These are phyloP conservation scores for Funneliformis caledonium DNA, from an alignment of 371 early-diverging fungal genomes.

Conservation along the genomic window DNA sequence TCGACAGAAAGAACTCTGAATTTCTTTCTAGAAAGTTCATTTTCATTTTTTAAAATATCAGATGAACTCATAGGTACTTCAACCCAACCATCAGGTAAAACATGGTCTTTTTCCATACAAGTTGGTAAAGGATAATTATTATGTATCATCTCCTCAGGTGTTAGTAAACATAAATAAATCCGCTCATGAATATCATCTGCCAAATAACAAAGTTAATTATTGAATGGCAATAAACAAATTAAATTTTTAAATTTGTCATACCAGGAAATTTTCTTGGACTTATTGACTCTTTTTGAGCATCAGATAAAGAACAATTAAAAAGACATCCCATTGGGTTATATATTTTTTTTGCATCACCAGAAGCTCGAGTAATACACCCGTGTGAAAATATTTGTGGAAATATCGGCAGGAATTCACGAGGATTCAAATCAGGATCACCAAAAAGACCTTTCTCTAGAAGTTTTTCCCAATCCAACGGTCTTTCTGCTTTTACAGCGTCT, in stretches of 20 bases:
- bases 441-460: neutral
- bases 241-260: neutral
- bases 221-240: neutral
- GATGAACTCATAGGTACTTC: conserved; percentile 50
- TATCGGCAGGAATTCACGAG: neutral
- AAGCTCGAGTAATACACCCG: conserved; percentile 18
- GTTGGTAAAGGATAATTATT: conserved; percentile 61
- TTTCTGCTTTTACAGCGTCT: neutral
- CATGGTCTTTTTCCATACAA: conserved; percentile 46
- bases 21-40: conserved; percentile 35
- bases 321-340: conserved; percentile 47
- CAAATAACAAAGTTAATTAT: neutral
- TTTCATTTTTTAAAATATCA: conserved; percentile 44
- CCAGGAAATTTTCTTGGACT: neutral
- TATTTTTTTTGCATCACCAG: conserved; percentile 35
- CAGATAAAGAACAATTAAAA: conserved; percentile 48
- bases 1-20: conserved; percentile 66
- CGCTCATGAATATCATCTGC: conserved; percentile 45
- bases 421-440: neutral
- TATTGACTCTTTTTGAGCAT: conserved; percentile 42
- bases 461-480: neutral
- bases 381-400: conserved; percentile 31
- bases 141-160: conserved; percentile 54
- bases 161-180: conserved; percentile 54
- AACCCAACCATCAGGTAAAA: conserved; percentile 58